Evolutionary conservation across 371 early-diverging fungal genomes (phyloP).

Genomic region (Choanephora cucurbitarum): DNA sequence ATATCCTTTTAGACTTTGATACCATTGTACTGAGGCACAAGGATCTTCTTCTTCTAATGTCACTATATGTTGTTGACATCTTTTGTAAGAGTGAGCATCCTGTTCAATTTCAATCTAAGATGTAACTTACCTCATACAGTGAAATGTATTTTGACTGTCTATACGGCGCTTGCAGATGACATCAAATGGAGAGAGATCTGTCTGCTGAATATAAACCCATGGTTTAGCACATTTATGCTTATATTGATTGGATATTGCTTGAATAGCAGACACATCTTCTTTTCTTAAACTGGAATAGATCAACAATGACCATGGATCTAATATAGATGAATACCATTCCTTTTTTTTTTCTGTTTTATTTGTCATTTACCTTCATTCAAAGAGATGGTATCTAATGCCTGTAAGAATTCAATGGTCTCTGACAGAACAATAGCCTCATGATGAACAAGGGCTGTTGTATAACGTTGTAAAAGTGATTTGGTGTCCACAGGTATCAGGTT

Average conservation of each 20-base stretch:
- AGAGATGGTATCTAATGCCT: constrained; percentile 22
- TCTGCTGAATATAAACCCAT: constrained; percentile 37
- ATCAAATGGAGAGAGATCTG: constrained; percentile 25
- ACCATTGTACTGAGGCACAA: constrained; percentile 37
- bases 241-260: constrained; percentile 26
- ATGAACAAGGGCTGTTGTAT: constrained; percentile 24
- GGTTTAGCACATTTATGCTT: constrained; percentile 41
- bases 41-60: constrained; percentile 25
- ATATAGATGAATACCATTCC: too few relatives aligned
- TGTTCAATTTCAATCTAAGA: too few relatives aligned
- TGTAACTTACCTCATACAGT: background rate
- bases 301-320: constrained; percentile 25
- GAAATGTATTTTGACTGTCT: background rate
- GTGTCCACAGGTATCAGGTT: background rate
- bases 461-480: constrained; percentile 25
- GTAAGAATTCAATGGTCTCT: constrained; percentile 32
- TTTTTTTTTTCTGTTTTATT: background rate
- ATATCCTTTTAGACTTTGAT: constrained; percentile 30
- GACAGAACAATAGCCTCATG: constrained; percentile 30
- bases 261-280: constrained; percentile 13
- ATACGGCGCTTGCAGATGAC: constrained; percentile 38
- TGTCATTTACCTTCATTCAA: constrained; percentile 16
- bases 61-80: constrained; percentile 34
- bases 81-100: too few relatives aligned
- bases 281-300: constrained; percentile 15